Conservation (phyloP, 2,329 filamentous ascomycete species). For the Lecanicillium sp. region DNA sequence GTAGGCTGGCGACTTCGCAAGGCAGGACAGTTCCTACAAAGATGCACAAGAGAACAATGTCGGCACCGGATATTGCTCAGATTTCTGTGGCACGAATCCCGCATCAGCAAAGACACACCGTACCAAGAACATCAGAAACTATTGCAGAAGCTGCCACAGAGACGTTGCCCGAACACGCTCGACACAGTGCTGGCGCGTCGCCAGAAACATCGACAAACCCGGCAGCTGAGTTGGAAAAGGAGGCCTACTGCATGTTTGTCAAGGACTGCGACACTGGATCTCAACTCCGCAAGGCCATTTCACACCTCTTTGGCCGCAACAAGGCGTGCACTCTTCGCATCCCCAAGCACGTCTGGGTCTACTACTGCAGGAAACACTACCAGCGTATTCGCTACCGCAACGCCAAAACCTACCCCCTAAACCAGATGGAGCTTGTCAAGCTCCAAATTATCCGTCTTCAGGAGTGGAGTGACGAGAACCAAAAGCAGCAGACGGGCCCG, state of each 20-base stretch:
- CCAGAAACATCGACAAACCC: slow-evolving; percentile 10
- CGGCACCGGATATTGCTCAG: slow-evolving; percentile 37
- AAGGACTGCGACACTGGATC: slow-evolving; percentile 51
- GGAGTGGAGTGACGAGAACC: slow-evolving; percentile 50
- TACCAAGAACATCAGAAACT: no score
- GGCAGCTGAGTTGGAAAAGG: slow-evolving; percentile 13
- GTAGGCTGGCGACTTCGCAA: no score
- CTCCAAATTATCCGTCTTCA: slow-evolving; percentile 56
- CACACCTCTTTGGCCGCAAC: slow-evolving; percentile 77
- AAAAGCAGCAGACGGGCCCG: slow-evolving; percentile 19
- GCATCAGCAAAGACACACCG: not conserved
- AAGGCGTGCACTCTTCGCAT: slow-evolving; percentile 68
- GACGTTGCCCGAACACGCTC: no score
- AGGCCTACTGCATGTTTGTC: slow-evolving; percentile 45
- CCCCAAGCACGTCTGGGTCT: slow-evolving; percentile 62
- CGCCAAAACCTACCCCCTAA: slow-evolving; percentile 48
- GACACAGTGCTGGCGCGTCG: no score
- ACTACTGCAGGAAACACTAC: slow-evolving; percentile 76
- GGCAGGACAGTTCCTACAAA: not conserved
- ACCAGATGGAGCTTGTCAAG: slow-evolving; percentile 57
- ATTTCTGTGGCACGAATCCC: slow-evolving; percentile 11
- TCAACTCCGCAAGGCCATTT: slow-evolving; percentile 65
- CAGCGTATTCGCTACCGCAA: slow-evolving; percentile 68
- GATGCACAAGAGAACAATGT: slow-evolving; percentile 38
- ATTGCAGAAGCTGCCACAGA: no score